Conservation (phyloP, 192 early-diverging fungal species). For the Phycomyces blakesleeanus region DNA sequence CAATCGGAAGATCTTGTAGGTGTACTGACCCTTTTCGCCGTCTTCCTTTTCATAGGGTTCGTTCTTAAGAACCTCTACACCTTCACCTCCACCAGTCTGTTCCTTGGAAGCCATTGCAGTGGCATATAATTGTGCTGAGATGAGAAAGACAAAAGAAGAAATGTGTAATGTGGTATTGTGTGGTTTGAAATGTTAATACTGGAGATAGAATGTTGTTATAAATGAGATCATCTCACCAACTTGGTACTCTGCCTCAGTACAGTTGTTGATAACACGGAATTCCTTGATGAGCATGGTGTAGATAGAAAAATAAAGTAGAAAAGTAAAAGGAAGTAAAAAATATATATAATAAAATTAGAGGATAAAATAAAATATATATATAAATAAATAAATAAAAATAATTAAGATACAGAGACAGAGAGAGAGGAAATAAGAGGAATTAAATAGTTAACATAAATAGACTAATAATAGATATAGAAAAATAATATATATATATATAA, state of each 20-base stretch:
- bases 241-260: slow-evolving; percentile 70
- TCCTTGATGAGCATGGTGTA: slow-evolving; percentile 68
- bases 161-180: neutral
- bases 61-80: slow-evolving; percentile 74
- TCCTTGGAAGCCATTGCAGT: slow-evolving; percentile 73
- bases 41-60: slow-evolving; percentile 72
- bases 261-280: slow-evolving; percentile 75
- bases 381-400: neutral
- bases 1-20: slow-evolving; percentile 71
- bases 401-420: neutral
- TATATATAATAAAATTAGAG: neutral
- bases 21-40: slow-evolving; percentile 73
- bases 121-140: slow-evolving; percentile 67
- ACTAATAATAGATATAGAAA: too few relatives aligned
- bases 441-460: too few relatives aligned
- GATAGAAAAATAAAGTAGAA: neutral
- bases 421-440: slow-evolving; percentile 1
- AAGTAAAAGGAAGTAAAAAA: too few relatives aligned
- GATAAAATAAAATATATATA: too few relatives aligned
- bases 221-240: slow-evolving; percentile 22
- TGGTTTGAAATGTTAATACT: slow-evolving; percentile 11
- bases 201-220: slow-evolving; percentile 9
- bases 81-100: slow-evolving; percentile 77
- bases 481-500: too few relatives aligned
- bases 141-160: neutral